Evolutionary conservation across 495 filamentous ascomycete genomes (phyloP), one percentile per base, ranked within the genome.

Genomic region (Neurospora sp.): DNA sequence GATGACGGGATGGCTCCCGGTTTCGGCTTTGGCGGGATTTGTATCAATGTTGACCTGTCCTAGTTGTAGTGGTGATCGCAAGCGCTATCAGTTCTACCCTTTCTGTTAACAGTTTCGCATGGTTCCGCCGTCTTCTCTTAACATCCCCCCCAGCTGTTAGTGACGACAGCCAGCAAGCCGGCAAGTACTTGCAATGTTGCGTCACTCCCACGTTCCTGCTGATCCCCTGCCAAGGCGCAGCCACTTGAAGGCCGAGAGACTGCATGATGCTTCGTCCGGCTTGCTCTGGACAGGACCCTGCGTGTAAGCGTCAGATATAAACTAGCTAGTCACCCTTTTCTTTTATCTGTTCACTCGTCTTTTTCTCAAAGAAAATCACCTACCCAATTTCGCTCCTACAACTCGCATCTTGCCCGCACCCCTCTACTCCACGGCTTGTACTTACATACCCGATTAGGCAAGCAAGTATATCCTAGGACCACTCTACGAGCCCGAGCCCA

Each of bases 381-480:
- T 48, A 48, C 45, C 6, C 10, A 28, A 28, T 13, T 54, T 7
- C 5, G 10, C 21, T 5, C 21, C 45, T 28, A 24, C 45, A 24
- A 28, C 45, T 54, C 45, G 5, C 45, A 54, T 28, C 11, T 54
- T 54, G 13, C 45, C 5, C 11, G 0, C 45, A 28, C 28, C 45
- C 45, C 28, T 19, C 54, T 17, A 62, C 54, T 62, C 15, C 54
- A 34, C 54, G 54, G 54, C 54, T 62, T 62, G 54, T 28, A 62
- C 54, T 62, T 62, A 62, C 13, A 62, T 28, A 34, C 28, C 54
- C 54, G 28, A 17, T 62, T 70, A 90, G 87, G 87, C 88, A 5
- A 79, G 80, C 45, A 85, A 86, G 66, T 86, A 88, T 75, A 82
- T 91, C 10, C 84, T 92, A 37, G 88, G 88, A 70, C 89, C 90